phyloP scores from a whole-genome alignment of 2,329 filamentous ascomycete species.

The Ascochyta rabiei region DNA sequence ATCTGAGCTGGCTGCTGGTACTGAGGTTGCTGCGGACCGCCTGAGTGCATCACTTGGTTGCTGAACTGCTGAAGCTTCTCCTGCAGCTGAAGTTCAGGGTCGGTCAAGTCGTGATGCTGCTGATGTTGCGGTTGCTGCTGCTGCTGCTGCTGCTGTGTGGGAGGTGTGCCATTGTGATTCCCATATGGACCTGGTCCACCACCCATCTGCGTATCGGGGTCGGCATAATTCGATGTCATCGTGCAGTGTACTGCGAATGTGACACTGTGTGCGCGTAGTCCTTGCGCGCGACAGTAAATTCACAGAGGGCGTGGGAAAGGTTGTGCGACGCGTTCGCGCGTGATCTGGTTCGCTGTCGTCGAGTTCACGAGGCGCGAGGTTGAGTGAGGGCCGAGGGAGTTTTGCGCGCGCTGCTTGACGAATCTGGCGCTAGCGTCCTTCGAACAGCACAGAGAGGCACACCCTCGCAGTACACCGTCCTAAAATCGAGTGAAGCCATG shows the following conservation, averaged over 20 bases:
- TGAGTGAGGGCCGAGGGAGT: constrained; percentile 33
- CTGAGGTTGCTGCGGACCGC: constrained; percentile 35
- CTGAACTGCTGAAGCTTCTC: constrained; percentile 46
- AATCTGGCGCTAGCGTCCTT: constrained; percentile 41
- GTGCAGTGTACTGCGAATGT: constrained; percentile 17
- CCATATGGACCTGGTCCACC: constrained; percentile 43
- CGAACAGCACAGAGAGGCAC: constrained; percentile 9
- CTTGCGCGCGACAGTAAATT: constrained; percentile 20
- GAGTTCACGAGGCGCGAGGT: constrained; percentile 27
- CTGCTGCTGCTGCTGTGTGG: constrained; percentile 40
- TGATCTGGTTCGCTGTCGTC: constrained; percentile 27
- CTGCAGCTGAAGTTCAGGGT: constrained; percentile 43
- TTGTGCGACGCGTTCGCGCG: constrained; percentile 14
- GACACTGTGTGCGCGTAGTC: constrained; percentile 8
- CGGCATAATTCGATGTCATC: constrained; percentile 44
- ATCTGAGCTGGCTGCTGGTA: constrained; percentile 37
- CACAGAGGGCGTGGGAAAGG: neutral
- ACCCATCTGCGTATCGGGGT: constrained; percentile 43
- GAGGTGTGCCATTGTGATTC: constrained; percentile 45
- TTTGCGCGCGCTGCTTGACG: constrained; percentile 38
- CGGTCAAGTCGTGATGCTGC: constrained; percentile 39
- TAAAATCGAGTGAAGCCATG: constrained; percentile 8
- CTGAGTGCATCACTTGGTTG: constrained; percentile 41
- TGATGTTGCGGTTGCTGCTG: constrained; percentile 43
- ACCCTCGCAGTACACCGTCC: constrained; percentile 2